Conservation (phyloP, 371 early-diverging fungal species). For the Mucor sp. region DNA sequence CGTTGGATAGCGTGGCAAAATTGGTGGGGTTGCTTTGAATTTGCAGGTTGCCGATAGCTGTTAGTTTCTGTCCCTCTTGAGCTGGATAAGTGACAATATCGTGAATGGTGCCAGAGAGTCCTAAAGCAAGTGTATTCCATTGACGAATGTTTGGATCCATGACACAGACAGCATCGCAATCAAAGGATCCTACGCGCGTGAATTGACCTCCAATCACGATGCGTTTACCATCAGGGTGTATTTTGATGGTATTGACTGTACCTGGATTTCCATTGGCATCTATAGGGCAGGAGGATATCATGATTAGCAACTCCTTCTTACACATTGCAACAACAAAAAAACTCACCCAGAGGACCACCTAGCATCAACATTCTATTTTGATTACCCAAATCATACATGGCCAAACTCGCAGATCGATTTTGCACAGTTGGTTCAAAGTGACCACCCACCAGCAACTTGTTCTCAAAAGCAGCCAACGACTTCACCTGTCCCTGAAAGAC, state of each 20-base stretch:
- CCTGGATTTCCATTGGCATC: constrained; percentile 23
- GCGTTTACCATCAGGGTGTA: constrained; percentile 28
- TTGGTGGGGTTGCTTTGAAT: not conserved
- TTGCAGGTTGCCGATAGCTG: constrained; percentile 8
- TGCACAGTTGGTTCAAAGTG: constrained; percentile 21
- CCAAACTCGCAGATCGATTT: constrained; percentile 27
- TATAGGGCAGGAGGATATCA: not conserved
- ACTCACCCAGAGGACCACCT: constrained; percentile 27
- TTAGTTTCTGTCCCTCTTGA: not conserved
- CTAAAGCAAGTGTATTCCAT: constrained; percentile 41
- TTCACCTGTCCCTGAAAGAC: constrained; percentile 30
- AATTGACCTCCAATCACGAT: constrained; percentile 59
- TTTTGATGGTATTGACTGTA: constrained; percentile 42
- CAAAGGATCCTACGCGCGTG: constrained; percentile 42
- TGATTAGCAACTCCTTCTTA: not conserved
- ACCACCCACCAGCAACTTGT: constrained; percentile 39
- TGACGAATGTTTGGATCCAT: constrained; percentile 30
- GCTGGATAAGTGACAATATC: constrained; percentile 28
- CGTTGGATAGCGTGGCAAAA: not conserved
- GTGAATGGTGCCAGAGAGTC: constrained; percentile 40
- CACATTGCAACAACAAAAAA: not conserved
- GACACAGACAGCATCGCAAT: constrained; percentile 48
- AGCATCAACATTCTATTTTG: constrained; percentile 10
- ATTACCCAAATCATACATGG: constrained; percentile 29
- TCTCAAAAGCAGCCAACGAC: constrained; percentile 17